phyloP scores from a whole-genome alignment of 2,329 filamentous ascomycete genomes.

The Nothophoma quercina region DNA sequence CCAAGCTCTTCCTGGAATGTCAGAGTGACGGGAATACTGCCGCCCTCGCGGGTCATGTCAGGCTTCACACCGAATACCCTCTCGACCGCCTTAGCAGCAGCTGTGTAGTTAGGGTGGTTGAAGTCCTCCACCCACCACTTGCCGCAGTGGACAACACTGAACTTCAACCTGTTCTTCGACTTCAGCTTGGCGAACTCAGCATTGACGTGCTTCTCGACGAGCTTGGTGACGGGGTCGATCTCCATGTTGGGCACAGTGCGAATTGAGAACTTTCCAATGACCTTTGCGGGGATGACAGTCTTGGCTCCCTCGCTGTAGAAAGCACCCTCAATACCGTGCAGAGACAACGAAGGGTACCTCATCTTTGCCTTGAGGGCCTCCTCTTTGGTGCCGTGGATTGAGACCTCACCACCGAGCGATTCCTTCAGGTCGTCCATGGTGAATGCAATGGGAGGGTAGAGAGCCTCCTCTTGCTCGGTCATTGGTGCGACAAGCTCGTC shows the following conservation, averaged over 20 bases:
- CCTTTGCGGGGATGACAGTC: conserved; percentile 98
- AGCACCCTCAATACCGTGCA: conserved; percentile 94
- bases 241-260: conserved; percentile 98
- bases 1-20: conserved; percentile 97
- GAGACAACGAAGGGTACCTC: conserved; percentile 90
- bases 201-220: conserved; percentile 84
- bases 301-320: conserved; percentile 94
- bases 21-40: conserved; percentile 94
- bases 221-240: conserved; percentile 83
- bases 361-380: conserved; percentile 93
- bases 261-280: conserved; percentile 98
- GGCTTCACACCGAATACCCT: conserved; percentile 92
- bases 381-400: conserved; percentile 89
- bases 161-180: conserved; percentile 90
- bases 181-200: conserved; percentile 84
- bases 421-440: conserved; percentile 96
- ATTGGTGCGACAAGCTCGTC: conserved; percentile 91
- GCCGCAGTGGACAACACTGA: conserved; percentile 84
- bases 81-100: conserved; percentile 94
- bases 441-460: conserved; percentile 93
- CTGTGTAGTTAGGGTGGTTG: conserved; percentile 98
- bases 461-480: conserved; percentile 80
- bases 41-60: conserved; percentile 95
- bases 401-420: conserved; percentile 86
- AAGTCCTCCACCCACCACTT: conserved; percentile 99